phyloP scores from a whole-genome alignment of 495 filamentous ascomycete genomes.

The Achaetomiella virescens region DNA sequence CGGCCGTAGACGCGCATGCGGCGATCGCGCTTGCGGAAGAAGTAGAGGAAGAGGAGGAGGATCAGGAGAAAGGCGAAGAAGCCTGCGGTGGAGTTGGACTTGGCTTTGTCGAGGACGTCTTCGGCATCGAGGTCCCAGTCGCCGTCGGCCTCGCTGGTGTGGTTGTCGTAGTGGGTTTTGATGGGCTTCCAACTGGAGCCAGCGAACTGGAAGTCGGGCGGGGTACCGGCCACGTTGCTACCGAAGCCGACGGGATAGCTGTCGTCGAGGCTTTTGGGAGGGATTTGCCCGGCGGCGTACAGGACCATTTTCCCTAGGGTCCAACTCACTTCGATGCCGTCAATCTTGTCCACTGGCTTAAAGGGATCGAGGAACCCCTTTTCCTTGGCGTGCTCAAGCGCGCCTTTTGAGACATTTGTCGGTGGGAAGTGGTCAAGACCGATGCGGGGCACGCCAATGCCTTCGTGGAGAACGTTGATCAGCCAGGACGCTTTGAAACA shows the following conservation, averaged over 20 bases:
- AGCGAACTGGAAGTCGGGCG: constrained; percentile 78
- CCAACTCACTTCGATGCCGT: constrained; percentile 94
- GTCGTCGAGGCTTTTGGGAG: constrained; percentile 49
- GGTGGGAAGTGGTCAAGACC: constrained; percentile 57
- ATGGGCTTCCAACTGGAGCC: constrained; percentile 52
- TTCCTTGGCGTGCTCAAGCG: constrained; percentile 61
- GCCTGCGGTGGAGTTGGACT: constrained; percentile 70
- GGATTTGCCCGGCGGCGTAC: constrained; percentile 85
- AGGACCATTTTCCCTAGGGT: constrained; percentile 97
- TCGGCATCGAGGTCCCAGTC: constrained; percentile 56
- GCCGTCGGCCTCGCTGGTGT: constrained; percentile 47
- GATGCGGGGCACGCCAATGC: constrained; percentile 88
- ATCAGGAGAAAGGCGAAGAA: constrained; percentile 61
- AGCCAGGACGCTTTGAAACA: constrained; percentile 99
- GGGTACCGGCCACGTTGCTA: constrained; percentile 59
- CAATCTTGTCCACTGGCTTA: constrained; percentile 88
- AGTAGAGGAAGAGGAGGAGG: constrained; percentile 58
- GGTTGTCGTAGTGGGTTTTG: constrained; percentile 11
- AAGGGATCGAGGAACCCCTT: constrained; percentile 86
- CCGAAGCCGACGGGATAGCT: constrained; percentile 82
- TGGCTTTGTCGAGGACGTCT: constrained; percentile 57
- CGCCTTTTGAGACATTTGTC: constrained; percentile 67
- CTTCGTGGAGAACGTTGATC: constrained; percentile 91
- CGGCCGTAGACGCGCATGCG: constrained; percentile 59
- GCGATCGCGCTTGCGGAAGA: constrained; percentile 59